A percentile compares a stretch with the other conserved stretches of the same genome.
Evolutionary conservation across 2,329 filamentous ascomycete species (phyloP).

Genomic region (Pseudocercospora crystallina): DNA sequence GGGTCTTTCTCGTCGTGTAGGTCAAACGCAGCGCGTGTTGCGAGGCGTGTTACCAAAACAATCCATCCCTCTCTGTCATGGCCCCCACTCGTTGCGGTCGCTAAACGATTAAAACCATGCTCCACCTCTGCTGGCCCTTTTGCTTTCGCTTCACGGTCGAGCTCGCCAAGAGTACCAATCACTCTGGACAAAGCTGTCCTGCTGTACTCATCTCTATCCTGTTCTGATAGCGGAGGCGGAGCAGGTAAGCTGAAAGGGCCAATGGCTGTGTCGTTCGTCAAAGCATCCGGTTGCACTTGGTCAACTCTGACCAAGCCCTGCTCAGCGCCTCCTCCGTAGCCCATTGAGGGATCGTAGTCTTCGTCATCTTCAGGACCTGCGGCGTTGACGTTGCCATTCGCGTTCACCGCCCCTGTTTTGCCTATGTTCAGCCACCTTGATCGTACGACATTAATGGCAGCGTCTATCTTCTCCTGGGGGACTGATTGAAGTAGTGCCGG

Average conservation of each 20-base stretch:
- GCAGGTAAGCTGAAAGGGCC: slow-evolving; percentile 77
- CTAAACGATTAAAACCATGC: slow-evolving; percentile 74
- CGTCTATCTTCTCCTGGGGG: slow-evolving; percentile 66
- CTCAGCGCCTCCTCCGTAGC: slow-evolving; percentile 72
- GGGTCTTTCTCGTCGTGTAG: slow-evolving; percentile 55
- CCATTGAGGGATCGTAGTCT: slow-evolving; percentile 88
- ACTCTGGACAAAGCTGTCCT: slow-evolving; percentile 73
- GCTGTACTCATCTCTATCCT: slow-evolving; percentile 71
- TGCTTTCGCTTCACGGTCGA: slow-evolving; percentile 70
- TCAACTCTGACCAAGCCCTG: slow-evolving; percentile 78
- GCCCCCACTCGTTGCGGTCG: slow-evolving; percentile 65
- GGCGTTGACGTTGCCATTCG: slow-evolving; percentile 24
- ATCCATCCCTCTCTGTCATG: slow-evolving; percentile 90
- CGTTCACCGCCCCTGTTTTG: slow-evolving; percentile 30
- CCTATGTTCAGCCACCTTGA: slow-evolving; percentile 42
- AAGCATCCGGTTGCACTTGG: slow-evolving; percentile 54
- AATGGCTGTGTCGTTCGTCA: slow-evolving; percentile 53
- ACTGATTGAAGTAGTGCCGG: slow-evolving; percentile 73
- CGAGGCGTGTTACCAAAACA: slow-evolving; percentile 79
- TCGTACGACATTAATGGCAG: slow-evolving; percentile 65
- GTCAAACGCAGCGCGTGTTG: slow-evolving; percentile 72
- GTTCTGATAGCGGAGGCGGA: slow-evolving; percentile 69
- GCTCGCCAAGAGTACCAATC: slow-evolving; percentile 71
- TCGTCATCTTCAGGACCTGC: slow-evolving; percentile 68
- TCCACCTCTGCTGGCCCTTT: slow-evolving; percentile 37